Base-by-base conservation (phyloP, 2,329 filamentous ascomycete species). In the Drechslerella dactyloides region DNA sequence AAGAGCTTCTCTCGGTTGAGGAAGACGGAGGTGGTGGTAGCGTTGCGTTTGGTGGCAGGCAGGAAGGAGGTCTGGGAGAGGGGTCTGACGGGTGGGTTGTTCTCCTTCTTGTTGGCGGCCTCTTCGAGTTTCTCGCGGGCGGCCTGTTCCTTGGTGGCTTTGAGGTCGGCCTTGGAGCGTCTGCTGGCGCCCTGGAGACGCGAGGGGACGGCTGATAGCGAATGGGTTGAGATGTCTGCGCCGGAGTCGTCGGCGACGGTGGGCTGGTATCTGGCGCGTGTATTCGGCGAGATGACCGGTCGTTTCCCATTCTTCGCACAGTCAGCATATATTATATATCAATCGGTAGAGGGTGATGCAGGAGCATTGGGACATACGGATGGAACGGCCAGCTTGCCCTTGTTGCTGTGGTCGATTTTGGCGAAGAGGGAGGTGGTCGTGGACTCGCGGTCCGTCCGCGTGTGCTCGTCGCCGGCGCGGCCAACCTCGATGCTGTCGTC, bases 401-500 rank as follows among this genome's bases (percentile, higher is more conserved):
- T 62, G 50, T 54, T 66, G 21, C 51, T 53, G 10, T 54, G 57
- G 50, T 57, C 51, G 27, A 30, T 33, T 35, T 48, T 68, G 8
- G 56, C 53, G 50, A 68, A 73, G 27, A 68, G 58, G 0, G 69
- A 61, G 4, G 52, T 55, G 27, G 58, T 40, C 2, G 63, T 73
- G 1, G 61, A 56, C 35, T 59, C 63, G 53, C 62, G 64, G 30
- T 72, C 68, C 10, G 68, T 72, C 44, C 48, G 65, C 1, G 68
- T 72, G n/a, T 65, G 60, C 15, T 72, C 68, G 2, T 60, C 60
- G n/a, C 50, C 51, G 4, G 44, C 68, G 44, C 69, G 69, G 35
- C 69, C 69, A 23, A 73, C 44, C 23, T 73, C 69, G 21, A 52
- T 56, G 35, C 69, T 73, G 27, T 73, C 62, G 1, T 73, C 69